A percentile compares a stretch with the other conserved stretches of the same genome.
These are phyloP conservation scores for Orbilia javanica DNA, from an alignment of 2,329 filamentous ascomycete species.

Conservation along the genomic window DNA sequence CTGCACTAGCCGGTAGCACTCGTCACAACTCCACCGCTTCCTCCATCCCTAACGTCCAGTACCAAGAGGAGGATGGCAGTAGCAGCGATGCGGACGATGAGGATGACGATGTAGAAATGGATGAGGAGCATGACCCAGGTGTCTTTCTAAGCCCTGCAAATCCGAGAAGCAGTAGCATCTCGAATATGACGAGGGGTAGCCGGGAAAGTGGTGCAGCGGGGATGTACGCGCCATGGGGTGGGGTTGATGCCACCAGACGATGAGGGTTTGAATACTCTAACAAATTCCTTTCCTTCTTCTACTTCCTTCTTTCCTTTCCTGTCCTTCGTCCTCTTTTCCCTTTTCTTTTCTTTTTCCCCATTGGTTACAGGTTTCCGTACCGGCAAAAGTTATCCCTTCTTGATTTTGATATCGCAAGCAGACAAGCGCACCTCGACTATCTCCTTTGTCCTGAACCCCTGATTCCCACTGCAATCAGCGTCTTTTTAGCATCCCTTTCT, in stretches of 20 bases:
- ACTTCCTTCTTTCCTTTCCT: too few relatives aligned
- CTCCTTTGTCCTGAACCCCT: background rate
- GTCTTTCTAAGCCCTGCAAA: slow-evolving; percentile 13
- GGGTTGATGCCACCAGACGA: slow-evolving; percentile 29
- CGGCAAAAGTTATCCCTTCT: background rate
- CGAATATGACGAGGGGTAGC: slow-evolving; percentile 43
- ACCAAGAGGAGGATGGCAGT: slow-evolving; percentile 7
- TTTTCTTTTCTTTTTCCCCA: slow-evolving; percentile 5
- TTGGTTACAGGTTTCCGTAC: too few relatives aligned
- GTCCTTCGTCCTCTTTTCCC: too few relatives aligned
- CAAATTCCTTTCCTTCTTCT: too few relatives aligned
- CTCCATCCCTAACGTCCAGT: slow-evolving; percentile 26
- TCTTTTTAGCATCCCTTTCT: background rate
- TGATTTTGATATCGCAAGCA: background rate
- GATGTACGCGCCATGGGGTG: slow-evolving; percentile 51
- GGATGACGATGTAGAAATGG: slow-evolving; percentile 61
- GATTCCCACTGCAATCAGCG: background rate
- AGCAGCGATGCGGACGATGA: slow-evolving; percentile 59
- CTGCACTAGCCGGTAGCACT: background rate
- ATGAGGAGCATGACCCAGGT: slow-evolving; percentile 43
- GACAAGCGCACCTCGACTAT: background rate
- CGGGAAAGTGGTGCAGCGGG: slow-evolving; percentile 50
- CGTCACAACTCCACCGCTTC: slow-evolving; percentile 19
- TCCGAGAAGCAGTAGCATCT: slow-evolving; percentile 45
- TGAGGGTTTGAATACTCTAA: too few relatives aligned